phyloP scores from a whole-genome alignment of 345 rosid species.

The Populus simonii region DNA sequence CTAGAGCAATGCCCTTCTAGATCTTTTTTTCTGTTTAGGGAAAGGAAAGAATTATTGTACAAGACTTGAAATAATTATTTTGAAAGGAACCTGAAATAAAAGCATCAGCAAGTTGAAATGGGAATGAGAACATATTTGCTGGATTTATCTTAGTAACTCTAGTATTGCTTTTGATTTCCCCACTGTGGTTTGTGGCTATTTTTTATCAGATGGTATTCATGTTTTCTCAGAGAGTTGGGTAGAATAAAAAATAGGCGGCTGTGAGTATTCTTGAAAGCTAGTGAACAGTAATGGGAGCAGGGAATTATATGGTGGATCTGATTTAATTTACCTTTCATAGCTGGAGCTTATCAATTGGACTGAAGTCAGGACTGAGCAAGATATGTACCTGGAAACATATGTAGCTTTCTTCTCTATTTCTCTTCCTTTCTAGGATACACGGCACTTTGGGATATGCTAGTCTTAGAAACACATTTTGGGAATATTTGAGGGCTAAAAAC shows the following conservation, averaged over 20 bases:
- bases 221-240: not conserved
- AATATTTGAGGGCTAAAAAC: not conserved
- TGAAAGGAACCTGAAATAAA: not conserved
- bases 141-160: not conserved
- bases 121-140: not conserved
- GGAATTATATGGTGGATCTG: not conserved
- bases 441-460: not conserved
- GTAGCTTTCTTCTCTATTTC: not conserved
- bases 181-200: not conserved
- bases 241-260: not conserved
- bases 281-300: not conserved
- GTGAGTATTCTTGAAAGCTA: not conserved
- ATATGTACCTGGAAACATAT: not conserved
- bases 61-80: not conserved
- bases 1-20: not conserved
- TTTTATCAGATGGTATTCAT: not conserved
- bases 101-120: not conserved
- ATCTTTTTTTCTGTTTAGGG: not conserved
- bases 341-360: not conserved
- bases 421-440: not conserved
- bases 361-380: not conserved
- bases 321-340: not conserved
- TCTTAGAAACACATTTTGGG: not conserved
- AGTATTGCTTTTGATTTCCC: not conserved
- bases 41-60: not conserved